phyloP scores from a whole-genome alignment of 495 filamentous ascomycete genomes.

The Talaromyces wortmannii region DNA sequence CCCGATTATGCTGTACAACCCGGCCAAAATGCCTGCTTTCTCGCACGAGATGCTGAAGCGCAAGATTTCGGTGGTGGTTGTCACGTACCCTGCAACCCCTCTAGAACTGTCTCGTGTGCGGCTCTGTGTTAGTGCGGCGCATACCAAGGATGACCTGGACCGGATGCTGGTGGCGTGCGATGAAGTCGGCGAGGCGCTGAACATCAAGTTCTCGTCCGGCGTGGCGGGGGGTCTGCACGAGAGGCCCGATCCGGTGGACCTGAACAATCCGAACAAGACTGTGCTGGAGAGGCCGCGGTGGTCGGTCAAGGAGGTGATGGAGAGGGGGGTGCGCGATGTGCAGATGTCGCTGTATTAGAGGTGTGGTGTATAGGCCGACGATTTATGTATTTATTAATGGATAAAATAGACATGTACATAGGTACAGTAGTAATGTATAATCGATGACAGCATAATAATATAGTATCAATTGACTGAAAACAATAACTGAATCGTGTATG shows the following conservation, averaged over 20 bases:
- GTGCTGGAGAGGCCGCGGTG: background rate
- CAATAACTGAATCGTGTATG: background rate
- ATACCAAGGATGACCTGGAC: constrained; percentile 90
- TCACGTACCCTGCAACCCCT: constrained; percentile 87
- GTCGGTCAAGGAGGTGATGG: constrained; percentile 3
- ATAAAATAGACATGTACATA: background rate
- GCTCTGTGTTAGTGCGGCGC: constrained; percentile 81
- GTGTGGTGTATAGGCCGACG: background rate
- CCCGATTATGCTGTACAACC: constrained; percentile 79
- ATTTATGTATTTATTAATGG: background rate
- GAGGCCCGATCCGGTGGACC: background rate
- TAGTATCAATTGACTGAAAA: background rate
- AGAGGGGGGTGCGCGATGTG: constrained; percentile 2
- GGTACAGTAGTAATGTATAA: too few relatives aligned
- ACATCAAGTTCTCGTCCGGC: constrained; percentile 83
- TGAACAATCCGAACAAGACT: background rate
- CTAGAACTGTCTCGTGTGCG: constrained; percentile 78
- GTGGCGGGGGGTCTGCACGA: constrained; percentile 62
- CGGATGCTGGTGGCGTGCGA: constrained; percentile 75
- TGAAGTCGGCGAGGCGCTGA: constrained; percentile 72
- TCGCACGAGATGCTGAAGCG: constrained; percentile 88
- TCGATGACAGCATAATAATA: background rate
- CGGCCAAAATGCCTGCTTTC: constrained; percentile 87
- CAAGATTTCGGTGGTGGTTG: constrained; percentile 89
- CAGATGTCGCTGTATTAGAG: background rate